Evolutionary conservation across 2,329 filamentous ascomycete species (phyloP).

Genomic region (Fusarium verticillioides): DNA sequence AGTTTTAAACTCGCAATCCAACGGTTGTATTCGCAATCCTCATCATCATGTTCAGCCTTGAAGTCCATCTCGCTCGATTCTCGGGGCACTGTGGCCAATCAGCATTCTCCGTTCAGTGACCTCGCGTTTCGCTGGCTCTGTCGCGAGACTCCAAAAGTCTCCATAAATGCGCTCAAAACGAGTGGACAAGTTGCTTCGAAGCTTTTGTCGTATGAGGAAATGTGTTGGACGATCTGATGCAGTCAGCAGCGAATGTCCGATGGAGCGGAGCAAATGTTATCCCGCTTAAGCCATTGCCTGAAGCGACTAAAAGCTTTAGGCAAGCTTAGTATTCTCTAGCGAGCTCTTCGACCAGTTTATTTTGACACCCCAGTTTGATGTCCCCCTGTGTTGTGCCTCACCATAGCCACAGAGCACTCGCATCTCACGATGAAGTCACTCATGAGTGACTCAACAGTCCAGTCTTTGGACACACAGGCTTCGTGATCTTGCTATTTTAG

Average conservation of each 20-base stretch:
- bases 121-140: slow-evolving; percentile 19
- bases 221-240: background rate
- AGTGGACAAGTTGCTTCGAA: slow-evolving; percentile 2
- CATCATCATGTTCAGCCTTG: background rate
- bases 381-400: background rate
- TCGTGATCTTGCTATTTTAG: background rate
- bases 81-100: background rate
- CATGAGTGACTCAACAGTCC: background rate
- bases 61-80: background rate
- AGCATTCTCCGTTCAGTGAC: background rate
- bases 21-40: background rate
- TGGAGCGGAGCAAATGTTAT: background rate
- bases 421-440: background rate
- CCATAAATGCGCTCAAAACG: background rate
- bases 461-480: background rate
- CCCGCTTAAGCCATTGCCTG: background rate
- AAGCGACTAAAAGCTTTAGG: background rate
- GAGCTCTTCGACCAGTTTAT: background rate
- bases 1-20: too few species aligned
- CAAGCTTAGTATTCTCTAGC: background rate
- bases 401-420: background rate
- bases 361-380: background rate
- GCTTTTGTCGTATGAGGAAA: background rate
- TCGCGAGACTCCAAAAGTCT: background rate
- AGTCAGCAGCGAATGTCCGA: background rate